Base-by-base conservation (phyloP, 805 yeast species). In the Schwanniomyces occidentalis region DNA sequence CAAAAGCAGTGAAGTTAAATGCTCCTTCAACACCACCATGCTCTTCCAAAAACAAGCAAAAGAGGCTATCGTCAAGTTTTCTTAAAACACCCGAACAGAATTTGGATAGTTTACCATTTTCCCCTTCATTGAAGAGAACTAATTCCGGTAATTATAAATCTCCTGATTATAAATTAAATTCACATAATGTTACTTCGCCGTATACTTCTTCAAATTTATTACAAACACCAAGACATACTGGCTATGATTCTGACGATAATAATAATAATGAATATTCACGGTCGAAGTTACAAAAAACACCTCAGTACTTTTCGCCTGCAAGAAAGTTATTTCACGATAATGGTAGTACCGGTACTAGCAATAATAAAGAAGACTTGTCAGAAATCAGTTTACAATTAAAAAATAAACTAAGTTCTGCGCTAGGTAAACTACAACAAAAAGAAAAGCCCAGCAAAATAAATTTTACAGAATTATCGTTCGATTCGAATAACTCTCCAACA, bases 301-400 rank as follows among this genome's bases (percentile, higher is more conserved):
- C 73, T 4, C 66, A 59, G 45, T 68, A 48, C 41, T 65, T 67
- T 41, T 58, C 65, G 20, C 61, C 69, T 2, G 72, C 69, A 4
- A 58, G 54, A 34, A 58, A 59, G 32, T 51, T 66, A 15, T 66
- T 65, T 33, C n/a, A n/a, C n/a, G n/a, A n/a, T n/a, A n/a, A n/a
- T n/a, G n/a, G n/a, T n/a, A n/a, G n/a, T n/a, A 49, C 49, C 19
- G 66, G 59, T 13, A 40, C 44, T 8, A 37, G 38, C 13, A 49
- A 49, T 17, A 48, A 41, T 26, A 53, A 48, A 23, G 69, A 61
- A 24, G 71, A 63, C 20, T 49, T 68, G 30, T 48, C 55, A 7
- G 70, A 63, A 35, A 68, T 68, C 30, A 64, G 69, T 40, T 40
- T 56, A 17, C 69, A 65, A 42, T 47, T 68, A 27, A 65, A 63